Evolutionary conservation across 1,139 yeast species (phyloP), one percentile per base, ranked within the genome.

Genomic region (Candida tetrigidarum): DNA sequence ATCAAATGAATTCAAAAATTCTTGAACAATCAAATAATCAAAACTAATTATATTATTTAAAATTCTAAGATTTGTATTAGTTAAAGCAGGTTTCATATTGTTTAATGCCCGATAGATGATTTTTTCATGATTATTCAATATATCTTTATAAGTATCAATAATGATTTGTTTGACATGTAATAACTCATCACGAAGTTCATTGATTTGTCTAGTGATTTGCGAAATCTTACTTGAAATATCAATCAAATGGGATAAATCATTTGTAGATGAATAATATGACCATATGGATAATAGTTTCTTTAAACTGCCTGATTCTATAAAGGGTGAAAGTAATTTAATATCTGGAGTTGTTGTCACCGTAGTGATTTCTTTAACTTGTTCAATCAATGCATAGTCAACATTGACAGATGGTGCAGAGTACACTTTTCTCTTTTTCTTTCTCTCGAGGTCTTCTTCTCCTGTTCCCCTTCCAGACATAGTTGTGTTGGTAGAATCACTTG

Each of bases 31-130:
- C 2, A 70, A 60, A 0, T 85, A 83, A 11, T 75, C 66, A 56
- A 74, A 86, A 1, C 61, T 54, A 11, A 82, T 70, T 23, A 87
- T 69, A 43, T 78, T 76, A 20, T 69, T 69, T 53, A 92, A 63
- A 14, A 91, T 57, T 36, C 76, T 62, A 23, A 90, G 59, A 1
- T 79, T 75, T 0, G 96, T 86, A 45, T 78, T 82, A 1, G 93
- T 81, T 9, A 81, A 66, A 1, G 80, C 69, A 0, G 86, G 81
- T 51, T 84, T 78, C 53, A 76, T 64, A 47, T 81, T 78, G 49
- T 76, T 79, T 37, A 91, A 67, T 19, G 87, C 83, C 55, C 96
- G 73, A 63, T 87, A 88, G 4, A 91, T 68, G 18, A 83, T 77
- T 55, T 84, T 86, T 40, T 78, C 62, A 57, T 86, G 26, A 44